A percentile compares a stretch with the other conserved stretches of the same genome.
These are phyloP conservation scores for Podila epigama DNA, from an alignment of 192 early-diverging fungal genomes.

Conservation along the genomic window DNA sequence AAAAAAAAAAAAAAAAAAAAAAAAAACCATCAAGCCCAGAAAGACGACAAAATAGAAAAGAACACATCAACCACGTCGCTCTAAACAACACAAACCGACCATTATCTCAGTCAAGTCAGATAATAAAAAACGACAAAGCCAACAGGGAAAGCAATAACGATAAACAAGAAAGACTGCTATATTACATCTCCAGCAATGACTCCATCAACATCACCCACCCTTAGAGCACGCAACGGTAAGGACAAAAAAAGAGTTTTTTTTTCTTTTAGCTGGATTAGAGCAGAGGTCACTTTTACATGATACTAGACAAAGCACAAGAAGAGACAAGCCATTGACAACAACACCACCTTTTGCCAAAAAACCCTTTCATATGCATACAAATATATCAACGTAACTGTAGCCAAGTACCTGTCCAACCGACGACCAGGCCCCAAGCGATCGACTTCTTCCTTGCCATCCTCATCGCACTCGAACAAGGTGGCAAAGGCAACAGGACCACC, in stretches of 20 bases:
- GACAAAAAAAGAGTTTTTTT: neutral
- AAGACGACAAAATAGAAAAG: no score
- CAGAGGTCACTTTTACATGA: no score
- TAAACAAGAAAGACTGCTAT: neutral
- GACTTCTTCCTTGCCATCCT: conserved; percentile 9
- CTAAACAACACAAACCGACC: neutral
- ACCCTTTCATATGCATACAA: neutral
- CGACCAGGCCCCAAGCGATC: conserved; percentile 48
- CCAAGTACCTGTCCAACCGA: conserved; percentile 46
- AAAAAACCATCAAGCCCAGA: no score
- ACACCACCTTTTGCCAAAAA: neutral
- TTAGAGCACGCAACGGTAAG: conserved; percentile 42
- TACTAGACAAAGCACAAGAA: no score
- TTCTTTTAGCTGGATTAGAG: no score
- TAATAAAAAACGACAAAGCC: neutral
- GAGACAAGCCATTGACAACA: neutral
- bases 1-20: no score
- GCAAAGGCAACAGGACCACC: conserved; percentile 12
- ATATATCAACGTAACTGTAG: neutral
- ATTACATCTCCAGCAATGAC: conserved; percentile 5
- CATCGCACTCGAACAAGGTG: conserved; percentile 3
- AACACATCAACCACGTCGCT: no score
- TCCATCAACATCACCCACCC: conserved; percentile 23
- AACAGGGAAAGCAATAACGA: neutral
- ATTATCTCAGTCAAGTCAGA: neutral